Percentiles rank a stretch among this genome's conserved stretches.
Conservation (phyloP, 345 rosid species). For the Boechera retrofracta region DNA sequence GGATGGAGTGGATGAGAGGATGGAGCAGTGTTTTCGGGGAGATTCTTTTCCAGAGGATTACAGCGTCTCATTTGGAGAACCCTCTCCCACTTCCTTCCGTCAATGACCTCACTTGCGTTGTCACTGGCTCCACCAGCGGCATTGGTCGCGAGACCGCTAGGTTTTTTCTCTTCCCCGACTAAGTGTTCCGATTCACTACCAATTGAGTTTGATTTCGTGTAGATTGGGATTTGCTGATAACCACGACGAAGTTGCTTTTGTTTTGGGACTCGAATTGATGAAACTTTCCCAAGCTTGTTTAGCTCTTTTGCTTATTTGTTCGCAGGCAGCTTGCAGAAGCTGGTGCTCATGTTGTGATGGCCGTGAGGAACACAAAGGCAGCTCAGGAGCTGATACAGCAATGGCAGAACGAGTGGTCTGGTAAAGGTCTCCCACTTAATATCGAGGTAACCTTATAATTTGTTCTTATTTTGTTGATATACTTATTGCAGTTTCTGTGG, state of each 20-base stretch:
- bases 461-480: neutral
- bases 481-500: neutral
- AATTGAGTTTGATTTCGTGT: conserved; percentile 15
- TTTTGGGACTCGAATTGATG: conserved; percentile 6
- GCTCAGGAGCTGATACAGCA: conserved; percentile 75
- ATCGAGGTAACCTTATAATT: conserved; percentile 57
- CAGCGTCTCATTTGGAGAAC: conserved; percentile 75
- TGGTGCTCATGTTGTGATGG: conserved; percentile 98
- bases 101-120: conserved; percentile 76
- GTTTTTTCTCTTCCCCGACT: conserved; percentile 40
- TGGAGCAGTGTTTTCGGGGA: conserved; percentile 73
- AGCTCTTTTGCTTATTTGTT: conserved; percentile 23
- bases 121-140: conserved; percentile 98
- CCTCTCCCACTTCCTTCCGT: conserved; percentile 87
- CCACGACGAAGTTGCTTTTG: conserved; percentile 22
- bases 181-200: neutral
- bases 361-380: conserved; percentile 80
- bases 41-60: conserved; percentile 85
- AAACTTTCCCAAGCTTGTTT: conserved; percentile 11
- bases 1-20: conserved; percentile 97
- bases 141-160: conserved; percentile 91
- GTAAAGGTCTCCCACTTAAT: conserved; percentile 74
- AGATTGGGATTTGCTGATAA: neutral
- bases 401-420: conserved; percentile 85
- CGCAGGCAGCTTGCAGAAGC: conserved; percentile 90